These are phyloP conservation scores for Dendrobium nobile DNA, from an alignment of 106 monocot genomes.

Conservation along the genomic window DNA sequence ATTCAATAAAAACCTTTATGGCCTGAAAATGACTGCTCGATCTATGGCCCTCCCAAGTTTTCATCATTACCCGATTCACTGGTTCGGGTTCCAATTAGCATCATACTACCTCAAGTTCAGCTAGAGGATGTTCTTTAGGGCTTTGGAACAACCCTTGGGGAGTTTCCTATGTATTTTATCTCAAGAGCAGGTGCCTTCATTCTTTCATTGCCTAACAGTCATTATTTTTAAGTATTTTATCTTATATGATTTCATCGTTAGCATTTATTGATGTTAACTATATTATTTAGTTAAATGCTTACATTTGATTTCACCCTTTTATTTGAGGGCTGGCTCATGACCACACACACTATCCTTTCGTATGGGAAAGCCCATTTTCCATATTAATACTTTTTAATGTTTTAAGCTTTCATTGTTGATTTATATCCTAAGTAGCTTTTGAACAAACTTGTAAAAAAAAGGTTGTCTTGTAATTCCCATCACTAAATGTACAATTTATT, in stretches of 20 bases:
- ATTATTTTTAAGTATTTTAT: neutral
- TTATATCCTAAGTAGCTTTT: neutral
- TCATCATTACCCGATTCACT: constrained; percentile 29
- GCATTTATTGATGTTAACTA: neutral
- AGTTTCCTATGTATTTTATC: constrained; percentile 96
- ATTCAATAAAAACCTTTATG: constrained; percentile 71
- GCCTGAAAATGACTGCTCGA: constrained; percentile 85
- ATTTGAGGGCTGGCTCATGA: neutral
- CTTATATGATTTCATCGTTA: neutral
- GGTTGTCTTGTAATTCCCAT: neutral
- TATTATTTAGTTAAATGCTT: neutral
- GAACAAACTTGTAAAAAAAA: neutral
- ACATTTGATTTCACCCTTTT: neutral
- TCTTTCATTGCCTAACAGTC: neutral
- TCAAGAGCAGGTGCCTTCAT: constrained; percentile 73
- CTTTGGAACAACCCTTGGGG: constrained; percentile 90
- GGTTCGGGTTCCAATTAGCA: constrained; percentile 66
- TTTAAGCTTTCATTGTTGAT: neutral
- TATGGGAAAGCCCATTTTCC: neutral
- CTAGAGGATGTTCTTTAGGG: constrained; percentile 93
- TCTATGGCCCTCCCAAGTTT: constrained; percentile 72
- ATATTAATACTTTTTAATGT: neutral
- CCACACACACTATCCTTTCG: neutral
- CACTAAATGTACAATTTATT: neutral
- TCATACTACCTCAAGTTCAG: constrained; percentile 75